Conservation (phyloP, 2,329 filamentous ascomycete species). For the Zopfia rhizophila region DNA sequence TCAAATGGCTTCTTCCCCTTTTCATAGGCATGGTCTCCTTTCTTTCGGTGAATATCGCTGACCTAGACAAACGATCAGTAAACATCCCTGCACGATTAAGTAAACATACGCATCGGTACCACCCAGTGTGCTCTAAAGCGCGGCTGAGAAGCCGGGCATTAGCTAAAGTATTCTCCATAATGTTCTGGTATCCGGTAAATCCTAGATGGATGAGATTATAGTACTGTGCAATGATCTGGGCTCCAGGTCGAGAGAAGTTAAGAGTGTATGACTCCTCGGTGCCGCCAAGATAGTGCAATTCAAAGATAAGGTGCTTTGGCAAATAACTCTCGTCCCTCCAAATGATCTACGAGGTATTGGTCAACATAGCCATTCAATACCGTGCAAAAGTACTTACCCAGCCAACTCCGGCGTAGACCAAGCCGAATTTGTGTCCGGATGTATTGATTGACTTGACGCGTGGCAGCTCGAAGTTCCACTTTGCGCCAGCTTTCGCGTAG, state of each 20-base stretch:
- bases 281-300: conserved; percentile 77
- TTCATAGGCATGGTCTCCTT: conserved; percentile 56
- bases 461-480: conserved; percentile 72
- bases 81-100: conserved; percentile 33
- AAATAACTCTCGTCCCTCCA: conserved; percentile 69
- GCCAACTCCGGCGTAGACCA: conserved; percentile 74
- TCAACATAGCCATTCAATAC: too few species aligned
- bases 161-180: conserved; percentile 72
- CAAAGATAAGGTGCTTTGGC: conserved; percentile 75
- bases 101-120: conserved; percentile 61
- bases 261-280: conserved; percentile 76
- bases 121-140: conserved; percentile 71
- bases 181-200: conserved; percentile 68
- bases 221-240: conserved; percentile 77
- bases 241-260: conserved; percentile 77
- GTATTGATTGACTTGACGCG: conserved; percentile 74
- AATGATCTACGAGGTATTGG: too few species aligned
- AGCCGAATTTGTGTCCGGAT: conserved; percentile 70
- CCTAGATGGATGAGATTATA: conserved; percentile 78
- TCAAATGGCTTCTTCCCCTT: conserved; percentile 56
- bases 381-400: too few species aligned
- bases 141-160: conserved; percentile 73
- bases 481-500: conserved; percentile 64
- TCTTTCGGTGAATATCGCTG: conserved; percentile 72
- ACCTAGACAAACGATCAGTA: conserved; percentile 45